Evolutionary conservation across 768 basidiomycete species (phyloP).

Genomic region (Pleurotus tuoliensis): DNA sequence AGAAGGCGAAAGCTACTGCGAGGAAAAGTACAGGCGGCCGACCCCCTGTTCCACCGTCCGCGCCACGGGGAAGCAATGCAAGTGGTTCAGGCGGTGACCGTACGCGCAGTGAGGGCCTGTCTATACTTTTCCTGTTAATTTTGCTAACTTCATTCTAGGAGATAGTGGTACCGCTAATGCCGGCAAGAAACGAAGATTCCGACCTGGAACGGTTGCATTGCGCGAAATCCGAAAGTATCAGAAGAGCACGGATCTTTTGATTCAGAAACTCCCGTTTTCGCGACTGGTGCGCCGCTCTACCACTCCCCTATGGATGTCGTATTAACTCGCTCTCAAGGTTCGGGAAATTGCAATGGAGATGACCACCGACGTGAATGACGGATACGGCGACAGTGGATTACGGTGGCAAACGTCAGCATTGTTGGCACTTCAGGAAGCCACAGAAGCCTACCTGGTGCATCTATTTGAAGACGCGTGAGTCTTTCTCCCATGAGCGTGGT

Average conservation of each 20-base stretch:
- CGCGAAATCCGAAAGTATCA: constrained; percentile 94
- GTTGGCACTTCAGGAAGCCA: constrained; percentile 92
- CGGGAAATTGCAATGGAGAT: constrained; percentile 92
- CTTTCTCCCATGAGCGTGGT: not conserved
- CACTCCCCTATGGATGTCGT: not conserved
- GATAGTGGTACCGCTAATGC: constrained; percentile 15
- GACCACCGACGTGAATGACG: constrained; percentile 70
- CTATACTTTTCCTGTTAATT: not conserved
- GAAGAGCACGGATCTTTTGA: constrained; percentile 83
- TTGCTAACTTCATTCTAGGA: not conserved
- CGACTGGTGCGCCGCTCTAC: constrained; percentile 61
- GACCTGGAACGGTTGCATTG: constrained; percentile 87
- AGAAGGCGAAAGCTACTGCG: constrained; percentile 61
- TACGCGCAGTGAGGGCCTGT: not conserved
- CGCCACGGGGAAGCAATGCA: constrained; percentile 2
- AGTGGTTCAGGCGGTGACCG: not conserved
- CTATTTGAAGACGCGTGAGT: constrained; percentile 98
- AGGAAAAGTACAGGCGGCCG: constrained; percentile 81
- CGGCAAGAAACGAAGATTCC: constrained; percentile 63
- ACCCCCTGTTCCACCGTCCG: constrained; percentile 30
- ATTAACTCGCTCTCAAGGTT: constrained; percentile 54
- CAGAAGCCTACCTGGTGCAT: constrained; percentile 92
- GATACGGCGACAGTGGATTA: constrained; percentile 54
- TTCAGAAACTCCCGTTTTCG: constrained; percentile 88
- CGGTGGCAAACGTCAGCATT: constrained; percentile 97